Percentiles rank a stretch among this genome's conserved stretches.
phyloP scores from a whole-genome alignment of 257 asterid species.

The Fraxinus americana region DNA sequence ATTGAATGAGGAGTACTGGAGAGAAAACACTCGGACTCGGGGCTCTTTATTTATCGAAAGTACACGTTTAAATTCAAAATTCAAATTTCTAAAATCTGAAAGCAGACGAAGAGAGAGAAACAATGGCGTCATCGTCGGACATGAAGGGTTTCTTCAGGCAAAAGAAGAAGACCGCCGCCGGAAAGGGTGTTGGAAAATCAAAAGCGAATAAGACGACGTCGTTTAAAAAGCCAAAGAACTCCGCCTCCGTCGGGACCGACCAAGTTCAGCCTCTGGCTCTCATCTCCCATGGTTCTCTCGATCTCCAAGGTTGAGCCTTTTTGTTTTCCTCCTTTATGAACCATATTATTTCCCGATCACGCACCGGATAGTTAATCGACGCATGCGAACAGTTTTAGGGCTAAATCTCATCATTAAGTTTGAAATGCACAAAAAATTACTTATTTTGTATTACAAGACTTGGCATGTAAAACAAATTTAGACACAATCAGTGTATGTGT shows the following conservation, averaged over 20 bases:
- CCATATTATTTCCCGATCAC: not conserved
- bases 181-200: slow-evolving; percentile 39
- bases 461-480: not conserved
- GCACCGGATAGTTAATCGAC: not conserved
- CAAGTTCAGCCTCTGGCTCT: slow-evolving; percentile 60
- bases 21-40: not conserved
- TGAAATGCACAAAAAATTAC: not conserved
- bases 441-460: not conserved
- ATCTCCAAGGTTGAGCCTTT: slow-evolving; percentile 56
- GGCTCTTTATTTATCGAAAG: not conserved
- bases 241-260: slow-evolving; percentile 63
- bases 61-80: not conserved
- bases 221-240: slow-evolving; percentile 33
- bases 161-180: slow-evolving; percentile 44
- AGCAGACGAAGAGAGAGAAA: slow-evolving; percentile 14
- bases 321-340: not conserved
- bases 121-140: slow-evolving; percentile 49
- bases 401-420: not conserved
- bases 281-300: slow-evolving; percentile 62
- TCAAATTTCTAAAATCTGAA: slow-evolving; percentile 22
- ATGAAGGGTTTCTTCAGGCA: slow-evolving; percentile 75
- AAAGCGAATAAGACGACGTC: slow-evolving; percentile 39
- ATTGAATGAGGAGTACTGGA: too few species aligned
- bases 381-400: not conserved
- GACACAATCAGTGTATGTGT: not conserved